Percentiles rank a stretch among this genome's conserved stretches.
These are phyloP conservation scores for Fagopyrum tataricum DNA, from an alignment of 148 eudicot species.

Conservation along the genomic window DNA sequence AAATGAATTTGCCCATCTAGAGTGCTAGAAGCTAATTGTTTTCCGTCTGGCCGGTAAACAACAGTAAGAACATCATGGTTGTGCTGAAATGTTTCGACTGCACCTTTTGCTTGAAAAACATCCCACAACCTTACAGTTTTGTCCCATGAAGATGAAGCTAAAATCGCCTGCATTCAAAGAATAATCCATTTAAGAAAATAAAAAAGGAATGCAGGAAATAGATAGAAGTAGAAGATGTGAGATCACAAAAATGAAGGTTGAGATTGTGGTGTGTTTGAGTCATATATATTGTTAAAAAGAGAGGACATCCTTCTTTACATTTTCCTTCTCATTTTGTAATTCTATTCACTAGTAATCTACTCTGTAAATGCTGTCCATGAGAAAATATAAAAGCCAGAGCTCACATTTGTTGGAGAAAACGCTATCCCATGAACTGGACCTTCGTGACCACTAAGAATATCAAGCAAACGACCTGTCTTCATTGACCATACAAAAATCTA, in stretches of 20 bases:
- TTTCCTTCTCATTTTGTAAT: background rate
- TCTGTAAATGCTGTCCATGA: background rate
- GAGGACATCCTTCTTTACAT: background rate
- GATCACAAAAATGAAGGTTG: background rate
- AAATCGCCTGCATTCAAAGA: conserved; percentile 45
- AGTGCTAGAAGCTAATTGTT: conserved; percentile 91
- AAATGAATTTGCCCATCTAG: conserved; percentile 89
- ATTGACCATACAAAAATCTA: conserved; percentile 98
- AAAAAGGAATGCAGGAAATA: background rate
- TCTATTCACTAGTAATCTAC: background rate
- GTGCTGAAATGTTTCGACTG: conserved; percentile 86
- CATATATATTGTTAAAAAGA: background rate
- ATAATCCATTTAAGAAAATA: background rate
- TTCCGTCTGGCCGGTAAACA: conserved; percentile 96
- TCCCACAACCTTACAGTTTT: conserved; percentile 94
- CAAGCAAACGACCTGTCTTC: conserved; percentile 97
- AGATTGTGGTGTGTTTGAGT: background rate
- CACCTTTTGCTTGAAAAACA: conserved; percentile 89
- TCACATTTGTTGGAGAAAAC: conserved; percentile 87
- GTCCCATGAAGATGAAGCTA: conserved; percentile 99
- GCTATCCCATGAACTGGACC: conserved; percentile 94
- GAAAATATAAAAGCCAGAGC: conserved; percentile 21
- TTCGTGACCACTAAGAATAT: conserved; percentile 90
- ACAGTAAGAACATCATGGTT: conserved; percentile 95
- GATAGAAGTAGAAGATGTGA: background rate